A percentile compares a stretch with the other conserved stretches of the same genome.
These are phyloP conservation scores for Aspergillus hancockii DNA, from an alignment of 495 filamentous ascomycete genomes.

Conservation along the genomic window DNA sequence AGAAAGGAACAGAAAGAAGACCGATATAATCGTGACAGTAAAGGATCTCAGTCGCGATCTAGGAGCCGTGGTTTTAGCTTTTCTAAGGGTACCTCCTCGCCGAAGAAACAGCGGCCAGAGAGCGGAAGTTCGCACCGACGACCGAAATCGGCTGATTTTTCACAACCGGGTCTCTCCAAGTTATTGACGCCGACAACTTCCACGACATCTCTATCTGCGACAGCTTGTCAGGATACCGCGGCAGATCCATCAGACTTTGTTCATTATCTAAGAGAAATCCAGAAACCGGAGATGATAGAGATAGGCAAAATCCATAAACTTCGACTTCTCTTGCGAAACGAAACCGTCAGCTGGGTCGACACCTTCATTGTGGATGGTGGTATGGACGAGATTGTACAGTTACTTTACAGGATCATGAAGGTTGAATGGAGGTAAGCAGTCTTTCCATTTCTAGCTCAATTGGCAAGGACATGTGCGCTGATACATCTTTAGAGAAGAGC, in stretches of 20 bases:
- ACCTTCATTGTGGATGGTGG: constrained; percentile 84
- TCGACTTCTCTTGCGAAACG: constrained; percentile 84
- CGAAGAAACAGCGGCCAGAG: constrained; percentile 58
- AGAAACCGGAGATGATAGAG: constrained; percentile 78
- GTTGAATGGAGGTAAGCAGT: constrained; percentile 88
- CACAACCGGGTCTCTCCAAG: constrained; percentile 48
- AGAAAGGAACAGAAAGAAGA: constrained; percentile 43
- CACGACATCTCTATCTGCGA: constrained; percentile 43
- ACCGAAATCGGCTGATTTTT: constrained; percentile 45
- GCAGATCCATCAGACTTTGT: constrained; percentile 78
- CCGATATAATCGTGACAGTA: constrained; percentile 43
- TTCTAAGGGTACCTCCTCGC: constrained; percentile 58
- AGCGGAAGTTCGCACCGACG: constrained; percentile 40
- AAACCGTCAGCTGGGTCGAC: constrained; percentile 93
- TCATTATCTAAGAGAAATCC: constrained; percentile 72
- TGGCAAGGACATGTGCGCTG: constrained; percentile 18
- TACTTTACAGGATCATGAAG: constrained; percentile 87
- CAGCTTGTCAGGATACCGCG: constrained; percentile 45
- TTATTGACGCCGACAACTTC: constrained; percentile 45
- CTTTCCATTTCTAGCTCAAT: not conserved
- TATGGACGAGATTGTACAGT: constrained; percentile 84
- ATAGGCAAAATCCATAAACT: constrained; percentile 95
- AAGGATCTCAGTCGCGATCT: constrained; percentile 59
- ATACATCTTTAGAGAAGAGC: constrained; percentile 72
- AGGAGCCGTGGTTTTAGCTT: constrained; percentile 78